These are phyloP conservation scores for Fusarium irregulare DNA, from an alignment of 2,329 filamentous ascomycete species.

Conservation along the genomic window DNA sequence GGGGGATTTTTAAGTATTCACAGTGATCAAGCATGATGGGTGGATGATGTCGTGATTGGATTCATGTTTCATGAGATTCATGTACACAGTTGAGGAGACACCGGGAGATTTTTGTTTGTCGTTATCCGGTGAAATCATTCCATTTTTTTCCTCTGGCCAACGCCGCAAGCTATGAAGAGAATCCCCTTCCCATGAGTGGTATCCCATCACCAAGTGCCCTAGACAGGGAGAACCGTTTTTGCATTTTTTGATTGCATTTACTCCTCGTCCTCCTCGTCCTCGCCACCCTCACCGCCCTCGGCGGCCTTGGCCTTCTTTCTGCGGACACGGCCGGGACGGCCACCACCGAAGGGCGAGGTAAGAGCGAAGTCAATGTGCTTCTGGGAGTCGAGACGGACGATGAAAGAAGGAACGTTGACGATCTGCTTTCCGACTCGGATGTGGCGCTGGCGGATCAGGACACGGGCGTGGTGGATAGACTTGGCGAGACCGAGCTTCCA, in stretches of 20 bases:
- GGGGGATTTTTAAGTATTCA: slow-evolving; percentile 4
- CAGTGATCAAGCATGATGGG: slow-evolving; percentile 13
- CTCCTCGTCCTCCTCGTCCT: slow-evolving; percentile 87
- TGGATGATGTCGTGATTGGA: slow-evolving; percentile 32
- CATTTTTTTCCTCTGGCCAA: slow-evolving; percentile 62
- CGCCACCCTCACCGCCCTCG: slow-evolving; percentile 83
- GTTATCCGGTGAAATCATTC: slow-evolving; percentile 54
- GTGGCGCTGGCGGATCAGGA: slow-evolving; percentile 99
- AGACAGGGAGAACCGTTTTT: slow-evolving; percentile 48
- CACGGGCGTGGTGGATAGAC: slow-evolving; percentile 99
- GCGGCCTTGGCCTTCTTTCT: slow-evolving; percentile 99
- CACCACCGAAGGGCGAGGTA: slow-evolving; percentile 96
- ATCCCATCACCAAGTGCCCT: slow-evolving; percentile 49
- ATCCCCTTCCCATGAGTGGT: slow-evolving; percentile 54
- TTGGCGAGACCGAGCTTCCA: slow-evolving; percentile 99
- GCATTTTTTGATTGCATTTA: slow-evolving; percentile 58
- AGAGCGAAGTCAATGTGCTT: slow-evolving; percentile 99
- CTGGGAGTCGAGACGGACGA: slow-evolving; percentile 99
- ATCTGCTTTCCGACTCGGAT: slow-evolving; percentile 99
- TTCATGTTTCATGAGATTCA: slow-evolving; percentile 41
- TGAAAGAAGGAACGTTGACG: slow-evolving; percentile 99
- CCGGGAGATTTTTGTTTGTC: slow-evolving; percentile 41
- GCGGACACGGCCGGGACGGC: slow-evolving; percentile 95
- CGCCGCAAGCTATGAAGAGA: slow-evolving; percentile 64
- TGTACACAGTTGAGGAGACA: slow-evolving; percentile 42